Conservation (phyloP, 2,329 filamentous ascomycete genomes). For the Simplicillium sp. region DNA sequence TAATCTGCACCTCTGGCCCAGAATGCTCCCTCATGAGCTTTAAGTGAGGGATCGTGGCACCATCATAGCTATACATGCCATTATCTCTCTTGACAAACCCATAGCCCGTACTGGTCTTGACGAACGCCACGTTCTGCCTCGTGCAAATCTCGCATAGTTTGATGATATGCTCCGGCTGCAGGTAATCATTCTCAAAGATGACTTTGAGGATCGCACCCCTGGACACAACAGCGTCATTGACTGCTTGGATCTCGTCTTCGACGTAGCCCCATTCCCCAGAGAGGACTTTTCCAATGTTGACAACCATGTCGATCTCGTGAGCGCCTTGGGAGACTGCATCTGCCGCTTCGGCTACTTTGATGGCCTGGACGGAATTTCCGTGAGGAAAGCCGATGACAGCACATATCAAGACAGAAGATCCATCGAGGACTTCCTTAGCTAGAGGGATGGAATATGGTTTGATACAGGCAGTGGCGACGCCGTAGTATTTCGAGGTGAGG, state of each 20-base stretch:
- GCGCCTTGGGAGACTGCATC: slow-evolving; percentile 38
- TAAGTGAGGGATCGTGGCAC: slow-evolving; percentile 40
- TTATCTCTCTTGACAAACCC: slow-evolving; percentile 46
- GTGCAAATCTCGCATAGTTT: slow-evolving; percentile 46
- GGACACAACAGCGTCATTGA: slow-evolving; percentile 38
- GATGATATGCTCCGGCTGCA: slow-evolving; percentile 37
- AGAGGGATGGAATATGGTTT: slow-evolving; percentile 46
- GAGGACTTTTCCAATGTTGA: slow-evolving; percentile 50
- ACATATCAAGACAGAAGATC: slow-evolving; percentile 39
- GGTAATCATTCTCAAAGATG: slow-evolving; percentile 54
- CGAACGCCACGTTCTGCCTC: slow-evolving; percentile 38
- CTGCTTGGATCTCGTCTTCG: slow-evolving; percentile 34
- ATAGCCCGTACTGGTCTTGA: slow-evolving; percentile 53
- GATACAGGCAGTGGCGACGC: slow-evolving; percentile 46
- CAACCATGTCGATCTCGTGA: slow-evolving; percentile 49
- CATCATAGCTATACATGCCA: slow-evolving; percentile 42
- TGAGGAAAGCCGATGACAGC: slow-evolving; percentile 53
- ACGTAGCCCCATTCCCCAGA: slow-evolving; percentile 49
- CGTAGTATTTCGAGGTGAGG: slow-evolving; percentile 32
- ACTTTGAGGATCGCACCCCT: slow-evolving; percentile 43
- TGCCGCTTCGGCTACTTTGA: slow-evolving; percentile 44
- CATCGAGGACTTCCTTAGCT: slow-evolving; percentile 36
- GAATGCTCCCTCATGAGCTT: slow-evolving; percentile 42
- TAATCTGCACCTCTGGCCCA: slow-evolving; percentile 37
- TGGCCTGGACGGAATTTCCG: slow-evolving; percentile 42